A percentile compares a stretch with the other conserved stretches of the same genome.
phyloP scores from a whole-genome alignment of 805 yeast species.

The Blastobotrys chiropterorum region DNA sequence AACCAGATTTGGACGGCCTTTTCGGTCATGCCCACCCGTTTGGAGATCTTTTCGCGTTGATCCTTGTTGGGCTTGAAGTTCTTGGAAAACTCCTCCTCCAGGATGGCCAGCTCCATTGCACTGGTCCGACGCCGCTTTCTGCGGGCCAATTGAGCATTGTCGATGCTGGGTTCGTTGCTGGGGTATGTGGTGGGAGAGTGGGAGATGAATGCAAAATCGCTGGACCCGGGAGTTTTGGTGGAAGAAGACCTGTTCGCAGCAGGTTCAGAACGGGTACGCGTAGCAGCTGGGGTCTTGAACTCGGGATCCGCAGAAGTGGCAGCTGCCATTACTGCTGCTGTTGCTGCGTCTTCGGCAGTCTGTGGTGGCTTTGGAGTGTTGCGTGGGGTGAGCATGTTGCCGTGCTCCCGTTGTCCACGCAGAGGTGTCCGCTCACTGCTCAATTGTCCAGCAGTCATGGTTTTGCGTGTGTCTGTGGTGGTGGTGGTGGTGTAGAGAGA shows the following conservation, averaged over 20 bases:
- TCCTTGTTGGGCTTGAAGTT: slow-evolving; percentile 79
- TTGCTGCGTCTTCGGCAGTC: too few relatives aligned
- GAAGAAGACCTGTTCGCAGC: too few relatives aligned
- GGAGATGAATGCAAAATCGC: slow-evolving; percentile 66
- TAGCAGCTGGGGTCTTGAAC: not conserved
- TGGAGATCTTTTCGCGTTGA: slow-evolving; percentile 72
- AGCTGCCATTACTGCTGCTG: too few relatives aligned
- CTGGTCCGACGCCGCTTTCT: slow-evolving; percentile 94
- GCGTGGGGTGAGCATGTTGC: not conserved
- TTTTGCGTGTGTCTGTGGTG: not conserved
- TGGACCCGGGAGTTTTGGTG: not conserved
- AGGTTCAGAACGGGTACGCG: not conserved
- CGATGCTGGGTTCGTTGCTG: slow-evolving; percentile 73
- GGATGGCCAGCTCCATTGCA: slow-evolving; percentile 72
- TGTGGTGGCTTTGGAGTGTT: not conserved
- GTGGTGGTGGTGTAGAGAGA: not conserved
- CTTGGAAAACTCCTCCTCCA: slow-evolving; percentile 69
- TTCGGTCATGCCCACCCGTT: slow-evolving; percentile 85
- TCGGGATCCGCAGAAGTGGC: too few relatives aligned
- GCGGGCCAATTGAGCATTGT: slow-evolving; percentile 87
- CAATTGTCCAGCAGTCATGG: not conserved
- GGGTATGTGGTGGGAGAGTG: slow-evolving; percentile 85
- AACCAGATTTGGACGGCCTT: slow-evolving; percentile 98
- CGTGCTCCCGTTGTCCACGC: not conserved
- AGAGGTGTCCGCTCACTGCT: not conserved